phyloP scores from a whole-genome alignment of 1,284 basidiomycete genomes.

The Boletus holoroseus region DNA sequence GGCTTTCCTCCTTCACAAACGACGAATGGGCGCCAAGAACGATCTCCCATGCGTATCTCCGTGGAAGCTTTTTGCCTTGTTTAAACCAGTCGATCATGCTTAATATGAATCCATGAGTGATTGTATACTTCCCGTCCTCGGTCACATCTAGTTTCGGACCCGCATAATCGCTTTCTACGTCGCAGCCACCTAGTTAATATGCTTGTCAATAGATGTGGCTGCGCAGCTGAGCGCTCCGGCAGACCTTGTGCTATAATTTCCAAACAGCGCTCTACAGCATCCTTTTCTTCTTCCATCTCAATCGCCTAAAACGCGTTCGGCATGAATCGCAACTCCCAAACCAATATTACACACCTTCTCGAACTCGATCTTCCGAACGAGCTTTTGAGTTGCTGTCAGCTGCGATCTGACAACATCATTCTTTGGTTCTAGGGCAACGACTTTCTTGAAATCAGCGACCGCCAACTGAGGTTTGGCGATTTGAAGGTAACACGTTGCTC shows the following conservation, averaged over 20 bases:
- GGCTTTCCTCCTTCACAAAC: constrained; percentile 72
- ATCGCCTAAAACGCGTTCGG: constrained; percentile 60
- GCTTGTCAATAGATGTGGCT: constrained; percentile 2
- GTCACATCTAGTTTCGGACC: constrained; percentile 58
- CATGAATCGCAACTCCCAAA: neutral
- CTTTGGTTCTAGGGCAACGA: constrained; percentile 81
- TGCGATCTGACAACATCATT: constrained; percentile 81
- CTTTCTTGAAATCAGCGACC: constrained; percentile 81
- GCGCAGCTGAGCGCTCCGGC: constrained; percentile 7
- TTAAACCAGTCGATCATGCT: constrained; percentile 92
- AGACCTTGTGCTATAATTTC: constrained; percentile 78
- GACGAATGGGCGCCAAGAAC: constrained; percentile 79
- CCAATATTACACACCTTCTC: constrained; percentile 59
- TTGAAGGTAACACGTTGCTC: constrained; percentile 89
- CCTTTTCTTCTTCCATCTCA: constrained; percentile 82
- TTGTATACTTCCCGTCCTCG: constrained; percentile 62
- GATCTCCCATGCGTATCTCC: constrained; percentile 94
- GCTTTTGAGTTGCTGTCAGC: constrained; percentile 84
- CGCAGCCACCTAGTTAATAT: constrained; percentile 55
- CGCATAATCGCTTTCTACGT: constrained; percentile 62
- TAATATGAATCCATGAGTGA: constrained; percentile 76
- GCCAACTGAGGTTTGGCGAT: constrained; percentile 82
- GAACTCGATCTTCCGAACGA: constrained; percentile 81
- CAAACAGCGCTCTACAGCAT: constrained; percentile 62
- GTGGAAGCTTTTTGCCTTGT: constrained; percentile 80